phyloP scores from a whole-genome alignment of 208 protist genomes.

The Tetramitus jugosus region DNA sequence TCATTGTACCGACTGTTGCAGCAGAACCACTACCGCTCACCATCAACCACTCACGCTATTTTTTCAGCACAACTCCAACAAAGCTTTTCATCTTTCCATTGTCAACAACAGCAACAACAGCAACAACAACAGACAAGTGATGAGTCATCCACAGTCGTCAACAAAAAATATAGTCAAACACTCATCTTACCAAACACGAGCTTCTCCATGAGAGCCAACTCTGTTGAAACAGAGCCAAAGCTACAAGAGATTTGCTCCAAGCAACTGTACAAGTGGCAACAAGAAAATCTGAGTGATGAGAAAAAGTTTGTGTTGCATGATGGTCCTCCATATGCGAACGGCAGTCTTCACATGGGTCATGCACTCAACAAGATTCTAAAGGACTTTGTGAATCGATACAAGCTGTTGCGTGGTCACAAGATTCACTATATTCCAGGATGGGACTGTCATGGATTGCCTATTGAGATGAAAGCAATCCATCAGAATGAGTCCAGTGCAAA shows the following conservation, averaged over 20 bases:
- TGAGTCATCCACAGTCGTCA: too few species aligned
- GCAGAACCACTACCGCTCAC: too few species aligned
- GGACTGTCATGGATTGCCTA: conserved; percentile 75
- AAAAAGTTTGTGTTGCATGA: background rate
- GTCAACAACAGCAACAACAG: too few species aligned
- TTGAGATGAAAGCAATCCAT: conserved; percentile 64
- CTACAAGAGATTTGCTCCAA: conserved; percentile 28
- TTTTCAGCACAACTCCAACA: too few species aligned
- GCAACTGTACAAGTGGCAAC: conserved; percentile 31
- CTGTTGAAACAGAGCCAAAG: conserved; percentile 22
- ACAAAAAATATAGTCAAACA: conserved; percentile 13
- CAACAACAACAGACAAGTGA: too few species aligned
- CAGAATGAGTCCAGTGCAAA: background rate
- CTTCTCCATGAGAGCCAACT: conserved; percentile 41
- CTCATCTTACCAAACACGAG: conserved; percentile 38
- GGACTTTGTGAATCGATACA: conserved; percentile 58
- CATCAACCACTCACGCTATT: too few species aligned
- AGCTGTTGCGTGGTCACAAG: conserved; percentile 45
- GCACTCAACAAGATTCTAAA: conserved; percentile 56
- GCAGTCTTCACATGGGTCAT: conserved; percentile 57
- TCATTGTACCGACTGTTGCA: too few species aligned
- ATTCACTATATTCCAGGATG: conserved; percentile 55
- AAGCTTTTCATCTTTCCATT: too few species aligned
- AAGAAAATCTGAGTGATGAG: conserved; percentile 1
- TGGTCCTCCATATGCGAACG: conserved; percentile 72